Evolutionary conservation across 257 asterid species (phyloP).

Genomic region (Parsonsia alboflavescens): DNA sequence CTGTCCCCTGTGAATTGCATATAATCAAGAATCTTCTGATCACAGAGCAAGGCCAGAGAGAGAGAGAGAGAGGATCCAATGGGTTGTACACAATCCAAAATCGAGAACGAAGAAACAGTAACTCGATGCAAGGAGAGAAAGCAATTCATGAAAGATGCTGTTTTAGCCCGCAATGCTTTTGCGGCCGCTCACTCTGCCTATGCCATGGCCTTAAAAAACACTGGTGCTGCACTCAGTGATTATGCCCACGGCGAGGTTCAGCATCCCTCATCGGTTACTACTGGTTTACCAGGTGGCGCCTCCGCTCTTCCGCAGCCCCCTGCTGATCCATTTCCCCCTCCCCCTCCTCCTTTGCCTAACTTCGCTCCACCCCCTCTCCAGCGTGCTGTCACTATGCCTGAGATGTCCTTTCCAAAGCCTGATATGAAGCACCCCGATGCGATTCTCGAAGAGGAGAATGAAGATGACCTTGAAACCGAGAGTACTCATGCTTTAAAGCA

Average conservation of each 20-base stretch:
- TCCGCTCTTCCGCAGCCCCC: conserved; percentile 42
- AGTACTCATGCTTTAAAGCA: conserved; percentile 51
- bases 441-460: conserved; percentile 71
- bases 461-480: conserved; percentile 51
- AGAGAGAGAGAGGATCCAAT: conserved; percentile 23
- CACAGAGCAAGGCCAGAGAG: neutral
- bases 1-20: neutral
- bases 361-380: conserved; percentile 56
- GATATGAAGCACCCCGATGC: conserved; percentile 47
- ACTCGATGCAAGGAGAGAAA: conserved; percentile 86
- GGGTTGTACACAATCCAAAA: conserved; percentile 91
- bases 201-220: conserved; percentile 73
- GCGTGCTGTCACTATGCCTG: conserved; percentile 86
- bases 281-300: conserved; percentile 19
- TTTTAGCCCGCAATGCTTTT: conserved; percentile 75
- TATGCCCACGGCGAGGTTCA: conserved; percentile 78
- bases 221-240: conserved; percentile 95
- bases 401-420: conserved; percentile 43
- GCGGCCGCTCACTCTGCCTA: conserved; percentile 91
- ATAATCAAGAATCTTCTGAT: neutral
- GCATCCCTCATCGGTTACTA: conserved; percentile 27
- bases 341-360: conserved; percentile 65
- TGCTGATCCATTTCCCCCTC: conserved; percentile 51
- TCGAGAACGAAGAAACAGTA: conserved; percentile 90
- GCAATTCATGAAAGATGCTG: conserved; percentile 76